Base-by-base conservation (phyloP, 2,329 filamentous ascomycete species). In the Pestalotiopsis fici region DNA sequence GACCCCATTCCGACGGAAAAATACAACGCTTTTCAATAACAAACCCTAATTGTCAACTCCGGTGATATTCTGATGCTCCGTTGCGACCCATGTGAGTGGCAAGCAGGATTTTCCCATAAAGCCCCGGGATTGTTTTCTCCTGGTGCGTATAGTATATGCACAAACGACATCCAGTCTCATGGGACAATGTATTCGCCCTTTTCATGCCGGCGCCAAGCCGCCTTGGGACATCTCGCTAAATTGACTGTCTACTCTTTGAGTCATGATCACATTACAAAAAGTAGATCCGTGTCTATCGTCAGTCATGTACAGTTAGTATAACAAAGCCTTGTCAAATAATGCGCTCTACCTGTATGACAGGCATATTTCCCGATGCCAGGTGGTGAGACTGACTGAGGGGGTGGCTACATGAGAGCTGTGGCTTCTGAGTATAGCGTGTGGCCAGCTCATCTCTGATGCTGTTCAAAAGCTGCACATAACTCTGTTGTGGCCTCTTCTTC, bases 331-430 rank as follows among this genome's bases (percentile, higher is more conserved):
- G 11, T 43, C 21, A 50, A 47, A 21, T 66, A 70, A 27, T 68
- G 59, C 57, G 55, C 64, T 66, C 65, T 69, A 65, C 69, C 35
- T 67, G 64, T 54, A 71, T 70, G 54, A 68, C 64, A 67, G 66
- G 64, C 68, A 72, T 60, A 61, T 70, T 66, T 56, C 65, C 60
- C 39, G 61, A 68, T 73, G 54, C 27, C 63, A 59, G 50, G 66
- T 78, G 70, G 61, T 50, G 67, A 47, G 50, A 82, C 90, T 83
- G 90, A 98, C 95, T 94, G 76, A 99, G 84, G 43, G 96, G 96
- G 81, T 99, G 96, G 79, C 94, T 97, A 83, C 93, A 95, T 76
- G 95, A 98, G 72, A 99, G 84, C 84, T 99, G 96, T 64, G 96
- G 96, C 83, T 97, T 97, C 82, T 99, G 96, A 9, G 88, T 87